Base-by-base conservation (phyloP, 805 yeast genomes). In the Saturnispora galanensis region DNA sequence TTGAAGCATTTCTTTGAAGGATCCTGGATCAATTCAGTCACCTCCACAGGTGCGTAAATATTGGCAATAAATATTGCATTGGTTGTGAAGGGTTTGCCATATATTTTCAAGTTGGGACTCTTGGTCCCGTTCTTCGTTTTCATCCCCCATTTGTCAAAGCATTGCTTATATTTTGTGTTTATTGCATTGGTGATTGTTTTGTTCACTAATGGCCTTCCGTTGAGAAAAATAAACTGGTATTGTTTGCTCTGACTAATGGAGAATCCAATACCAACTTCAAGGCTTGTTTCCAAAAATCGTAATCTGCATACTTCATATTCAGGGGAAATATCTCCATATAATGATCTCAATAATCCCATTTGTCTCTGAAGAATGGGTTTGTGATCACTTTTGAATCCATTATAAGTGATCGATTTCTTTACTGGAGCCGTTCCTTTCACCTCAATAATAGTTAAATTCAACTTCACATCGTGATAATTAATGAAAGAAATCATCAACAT, bases 191-290 rank as follows among this genome's bases (percentile, higher is more conserved):
- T 26, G 9, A 66, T 16, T 4, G 43, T 46, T 3, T 43, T 37
- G 42, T 63, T 60, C 0, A 35, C 9, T 13, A 67, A 52, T 10
- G 52, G 58, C 18, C 71, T 59, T 3, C 66, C 66, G 54, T 79
- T 76, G 17, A 74, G 50, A 42, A 65, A 71, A 1, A 76, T 51
- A 41, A 64, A 69, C 50, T 77, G 84, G 45, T 65, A 62, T 1
- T 52, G 47, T 36, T 60, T 67, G 0, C 69, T 54, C 44, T 63
- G 64, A 1, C 59, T 48, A 1, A 73, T 64, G 0, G 44, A 32
- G 3, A 51, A 54, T 0, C 76, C 73, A 10, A 78, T 58, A 0
- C 70, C 49, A 3, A 76, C 74, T 0, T 54, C n/a, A 65, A 53
- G 33, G 7, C 47, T 47, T 38, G 56, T 60, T 1, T 57, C 58